A percentile compares a stretch with the other conserved stretches of the same genome.
Evolutionary conservation across 768 basidiomycete species (phyloP).

Genomic region (Russula vinacea): DNA sequence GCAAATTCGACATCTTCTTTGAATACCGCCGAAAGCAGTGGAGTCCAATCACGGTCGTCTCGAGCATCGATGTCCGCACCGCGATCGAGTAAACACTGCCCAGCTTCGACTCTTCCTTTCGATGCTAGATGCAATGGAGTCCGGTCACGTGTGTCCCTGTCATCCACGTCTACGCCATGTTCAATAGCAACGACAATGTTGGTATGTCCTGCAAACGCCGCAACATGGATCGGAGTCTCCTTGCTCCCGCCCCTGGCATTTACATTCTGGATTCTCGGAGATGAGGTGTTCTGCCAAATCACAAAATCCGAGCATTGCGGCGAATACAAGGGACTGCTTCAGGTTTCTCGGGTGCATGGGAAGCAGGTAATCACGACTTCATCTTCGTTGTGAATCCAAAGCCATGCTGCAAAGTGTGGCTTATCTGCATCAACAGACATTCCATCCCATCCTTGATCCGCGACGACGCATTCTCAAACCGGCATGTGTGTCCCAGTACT

Average conservation of each 20-base stretch:
- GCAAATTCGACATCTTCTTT: too few species aligned
- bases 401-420: not conserved
- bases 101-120: not conserved
- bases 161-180: not conserved
- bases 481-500: not conserved
- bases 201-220: not conserved
- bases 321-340: not conserved
- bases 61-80: not conserved
- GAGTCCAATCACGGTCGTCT: too few species aligned
- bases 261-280: not conserved
- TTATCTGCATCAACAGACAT: not conserved
- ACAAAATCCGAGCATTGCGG: not conserved
- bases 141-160: too few species aligned
- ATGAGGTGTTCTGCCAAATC: not conserved
- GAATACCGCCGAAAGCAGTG: too few species aligned
- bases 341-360: not conserved
- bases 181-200: not conserved
- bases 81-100: not conserved
- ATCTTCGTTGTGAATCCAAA: not conserved
- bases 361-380: too few species aligned
- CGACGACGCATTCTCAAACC: not conserved
- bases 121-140: not conserved
- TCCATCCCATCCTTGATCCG: not conserved
- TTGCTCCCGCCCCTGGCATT: not conserved
- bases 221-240: not conserved